phyloP scores from a whole-genome alignment of 164 flowering plant species.

The Amborella trichopoda region DNA sequence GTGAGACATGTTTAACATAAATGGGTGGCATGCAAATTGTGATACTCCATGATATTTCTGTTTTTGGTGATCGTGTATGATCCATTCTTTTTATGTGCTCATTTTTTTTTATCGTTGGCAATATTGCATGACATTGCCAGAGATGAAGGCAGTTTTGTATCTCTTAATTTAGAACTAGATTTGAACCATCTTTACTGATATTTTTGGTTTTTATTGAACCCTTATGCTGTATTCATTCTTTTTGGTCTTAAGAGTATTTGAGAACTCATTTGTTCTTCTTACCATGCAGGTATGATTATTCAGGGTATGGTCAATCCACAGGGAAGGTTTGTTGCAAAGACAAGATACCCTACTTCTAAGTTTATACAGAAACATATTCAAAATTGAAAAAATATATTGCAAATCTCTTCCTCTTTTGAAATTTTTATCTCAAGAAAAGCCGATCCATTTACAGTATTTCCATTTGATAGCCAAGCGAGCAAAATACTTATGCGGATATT shows the following conservation, averaged over 20 bases:
- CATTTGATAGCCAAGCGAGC: conserved; percentile 57
- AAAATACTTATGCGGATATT: conserved; percentile 75
- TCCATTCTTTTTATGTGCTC: too few relatives aligned
- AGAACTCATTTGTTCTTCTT: too few relatives aligned
- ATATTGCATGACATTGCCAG: too few relatives aligned
- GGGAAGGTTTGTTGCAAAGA: conserved; percentile 51
- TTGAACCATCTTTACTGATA: neutral
- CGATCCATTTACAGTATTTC: neutral
- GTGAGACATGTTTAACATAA: too few relatives aligned
- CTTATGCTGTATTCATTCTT: neutral
- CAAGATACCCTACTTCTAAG: neutral
- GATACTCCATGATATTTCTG: too few relatives aligned
- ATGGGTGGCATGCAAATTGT: too few relatives aligned
- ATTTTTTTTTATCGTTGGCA: too few relatives aligned
- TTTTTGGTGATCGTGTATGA: too few relatives aligned
- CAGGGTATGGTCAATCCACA: conserved; percentile 83
- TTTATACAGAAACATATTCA: neutral
- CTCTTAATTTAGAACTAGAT: neutral
- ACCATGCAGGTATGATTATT: conserved; percentile 67
- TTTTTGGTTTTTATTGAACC: neutral
- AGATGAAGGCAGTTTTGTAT: too few relatives aligned
- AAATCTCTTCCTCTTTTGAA: neutral
- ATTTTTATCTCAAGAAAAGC: neutral
- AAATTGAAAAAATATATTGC: neutral
- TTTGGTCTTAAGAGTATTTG: too few relatives aligned